Conservation (phyloP, 352 stramenopile species). For the Pythium graminicola region DNA sequence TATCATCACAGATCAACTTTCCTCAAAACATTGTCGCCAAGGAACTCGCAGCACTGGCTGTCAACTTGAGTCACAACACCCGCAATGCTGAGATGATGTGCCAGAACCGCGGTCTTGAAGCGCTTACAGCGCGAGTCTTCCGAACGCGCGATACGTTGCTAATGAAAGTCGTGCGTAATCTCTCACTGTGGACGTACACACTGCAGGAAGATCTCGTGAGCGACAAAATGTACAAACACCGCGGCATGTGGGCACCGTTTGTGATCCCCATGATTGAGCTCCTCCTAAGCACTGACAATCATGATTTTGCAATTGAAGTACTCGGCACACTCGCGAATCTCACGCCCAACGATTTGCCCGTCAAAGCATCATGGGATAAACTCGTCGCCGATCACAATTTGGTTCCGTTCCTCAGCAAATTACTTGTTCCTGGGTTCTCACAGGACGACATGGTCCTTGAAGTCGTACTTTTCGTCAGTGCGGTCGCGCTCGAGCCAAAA, state of each 20-base stretch:
- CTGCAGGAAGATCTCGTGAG: constrained; percentile 84
- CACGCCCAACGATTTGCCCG: constrained; percentile 85
- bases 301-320: constrained; percentile 92
- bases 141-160: constrained; percentile 86
- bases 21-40: constrained; percentile 88
- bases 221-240: constrained; percentile 88
- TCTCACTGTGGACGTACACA: constrained; percentile 89
- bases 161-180: constrained; percentile 93
- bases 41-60: constrained; percentile 90
- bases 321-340: constrained; percentile 91
- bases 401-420: constrained; percentile 85
- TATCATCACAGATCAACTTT: constrained; percentile 79
- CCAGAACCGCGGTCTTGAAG: constrained; percentile 81
- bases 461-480: constrained; percentile 81
- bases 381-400: constrained; percentile 83
- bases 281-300: constrained; percentile 80
- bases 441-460: constrained; percentile 91
- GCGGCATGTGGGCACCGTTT: constrained; percentile 89
- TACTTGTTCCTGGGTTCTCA: constrained; percentile 90
- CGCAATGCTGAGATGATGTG: constrained; percentile 90
- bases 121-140: constrained; percentile 84
- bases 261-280: constrained; percentile 86
- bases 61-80: constrained; percentile 91
- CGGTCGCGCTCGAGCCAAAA: constrained; percentile 77
- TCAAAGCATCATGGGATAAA: constrained; percentile 85